Base-by-base conservation (phyloP, 2,329 filamentous ascomycete species). In the Aureobasidium uvarum region DNA sequence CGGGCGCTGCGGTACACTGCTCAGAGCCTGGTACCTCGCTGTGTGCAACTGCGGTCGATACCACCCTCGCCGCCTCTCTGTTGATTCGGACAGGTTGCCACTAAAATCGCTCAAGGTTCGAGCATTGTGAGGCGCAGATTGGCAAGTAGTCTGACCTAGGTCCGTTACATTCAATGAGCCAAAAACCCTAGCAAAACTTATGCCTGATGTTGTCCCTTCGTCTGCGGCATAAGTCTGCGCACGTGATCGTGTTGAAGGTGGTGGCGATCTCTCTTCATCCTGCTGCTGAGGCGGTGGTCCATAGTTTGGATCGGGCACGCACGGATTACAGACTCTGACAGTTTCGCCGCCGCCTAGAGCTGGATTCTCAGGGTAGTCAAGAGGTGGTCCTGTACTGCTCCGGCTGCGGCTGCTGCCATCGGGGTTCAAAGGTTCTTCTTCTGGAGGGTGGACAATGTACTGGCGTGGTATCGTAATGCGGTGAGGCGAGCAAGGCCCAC, bases 391-490 rank as follows among this genome's bases (percentile, higher is more conserved):
- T 69, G 71, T 72, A 71, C 72, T 68, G n/a, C 75, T 74, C 51
- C 75, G 73, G 25, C 81, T 79, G 25, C 74, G 75, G 39, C 79
- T 81, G 67, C 76, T 75, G 70, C 80, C 71, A 72, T 68, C 67
- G 10, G 23, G 33, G 20, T 39, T 39, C 33, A 62, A 38, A 5
- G 43, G 7, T 20, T 25, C 45, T 51, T 69, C 69, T 66, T 83
- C 80, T 0, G 90, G 89, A 3, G 91, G 90, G 55, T 89, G 89
- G 31, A 97, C 92, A 69, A 98, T 96, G 75, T 91, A 98, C 74
- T 95, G 91, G 69, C 93, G 86, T 0, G 94, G 94, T 68, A 98
- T 97, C 3, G 91, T 96, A 74, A 98, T 98, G 67, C 92, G 86
- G 76, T 98, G 94, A 3, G 94, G 94, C 2, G 94, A 97, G 79